Evolutionary conservation across 257 asterid genomes (phyloP), one percentile per base, ranked within the genome.

Genomic region (Gentiana dahurica): DNA sequence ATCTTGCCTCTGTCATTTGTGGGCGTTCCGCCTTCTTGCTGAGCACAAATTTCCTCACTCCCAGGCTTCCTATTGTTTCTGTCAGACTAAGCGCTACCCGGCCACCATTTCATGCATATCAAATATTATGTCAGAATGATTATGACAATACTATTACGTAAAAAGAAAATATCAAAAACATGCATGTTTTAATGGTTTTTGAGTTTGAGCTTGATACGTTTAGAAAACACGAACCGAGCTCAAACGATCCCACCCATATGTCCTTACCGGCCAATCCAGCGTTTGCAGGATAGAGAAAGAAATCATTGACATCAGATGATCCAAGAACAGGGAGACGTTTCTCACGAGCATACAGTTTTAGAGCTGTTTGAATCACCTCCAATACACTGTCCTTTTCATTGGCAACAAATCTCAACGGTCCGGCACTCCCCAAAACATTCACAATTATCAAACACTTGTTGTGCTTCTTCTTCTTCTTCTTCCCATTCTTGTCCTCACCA

Each of bases 311-410:
- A 32, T 81, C 70, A 15, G 81, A n/a, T n/a, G n/a, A 73, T 47
- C 73, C 76, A 34, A 83, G 85, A 51, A 68, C 0, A 0, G 95
- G 95, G 36, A 83, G 86, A 24, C 95, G 64, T n/a, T 82, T 75
- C 68, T 83, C 65, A 0, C 82, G 76, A 4, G 65, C 71, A 50
- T 83, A 83, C 15, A 65, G 1, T 51, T 77, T 81, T 2, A 86
- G 67, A 47, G 84, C 71, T 0, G 73, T 69, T 1, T 38, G 53
- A n/a, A 77, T 73, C 12, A 86, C 95, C 6, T 39, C 36, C 3
- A 51, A 62, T 33, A 65, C 89, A n/a, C 38, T 54, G 48, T 79
- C 86, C 6, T 71, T 77, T 56, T 57, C 78, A 3, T 62, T 73
- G 38, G 71, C 94, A 0, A 86, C 68, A 24, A 81, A 75, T 61